Evolutionary conservation across 208 protist genomes (phyloP).

Genomic region (Borovskyia barvae): DNA sequence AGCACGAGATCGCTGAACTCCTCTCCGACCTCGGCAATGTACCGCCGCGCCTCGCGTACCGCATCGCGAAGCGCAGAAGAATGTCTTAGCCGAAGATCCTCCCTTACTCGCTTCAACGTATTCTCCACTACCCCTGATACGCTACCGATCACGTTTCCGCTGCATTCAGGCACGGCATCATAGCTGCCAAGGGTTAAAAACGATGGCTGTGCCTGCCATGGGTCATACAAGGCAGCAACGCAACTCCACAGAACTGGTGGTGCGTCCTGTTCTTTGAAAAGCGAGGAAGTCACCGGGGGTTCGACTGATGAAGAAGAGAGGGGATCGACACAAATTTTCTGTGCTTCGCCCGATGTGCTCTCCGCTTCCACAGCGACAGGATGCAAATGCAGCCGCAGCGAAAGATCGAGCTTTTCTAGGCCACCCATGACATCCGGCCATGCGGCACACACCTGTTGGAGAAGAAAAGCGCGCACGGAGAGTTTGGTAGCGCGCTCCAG

Average conservation of each 20-base stretch:
- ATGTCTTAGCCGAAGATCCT: not conserved
- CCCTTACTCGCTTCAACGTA: not conserved
- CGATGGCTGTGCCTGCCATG: constrained; percentile 11
- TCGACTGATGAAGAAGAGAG: too few species aligned
- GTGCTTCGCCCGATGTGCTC: too few species aligned
- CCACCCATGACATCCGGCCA: not conserved
- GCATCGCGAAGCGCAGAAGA: not conserved
- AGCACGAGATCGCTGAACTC: not conserved
- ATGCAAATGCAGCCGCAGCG: constrained; percentile 10
- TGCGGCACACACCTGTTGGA: constrained; percentile 8
- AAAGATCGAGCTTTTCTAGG: constrained; percentile 13
- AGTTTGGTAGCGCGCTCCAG: not conserved
- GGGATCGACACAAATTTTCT: too few species aligned
- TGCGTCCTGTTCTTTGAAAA: too few species aligned
- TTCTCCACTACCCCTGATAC: too few species aligned
- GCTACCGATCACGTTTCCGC: not conserved
- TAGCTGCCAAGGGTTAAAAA: not conserved
- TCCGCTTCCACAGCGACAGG: not conserved
- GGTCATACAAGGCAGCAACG: constrained; percentile 15
- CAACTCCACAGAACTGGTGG: constrained; percentile 4
- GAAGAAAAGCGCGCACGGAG: constrained; percentile 5
- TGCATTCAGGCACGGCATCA: not conserved
- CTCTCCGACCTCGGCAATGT: not conserved
- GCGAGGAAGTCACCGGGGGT: too few species aligned
- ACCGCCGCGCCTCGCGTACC: constrained; percentile 3